Conservation (phyloP, 2,329 filamentous ascomycete genomes). For the Cladophialophora carrionii region DNA sequence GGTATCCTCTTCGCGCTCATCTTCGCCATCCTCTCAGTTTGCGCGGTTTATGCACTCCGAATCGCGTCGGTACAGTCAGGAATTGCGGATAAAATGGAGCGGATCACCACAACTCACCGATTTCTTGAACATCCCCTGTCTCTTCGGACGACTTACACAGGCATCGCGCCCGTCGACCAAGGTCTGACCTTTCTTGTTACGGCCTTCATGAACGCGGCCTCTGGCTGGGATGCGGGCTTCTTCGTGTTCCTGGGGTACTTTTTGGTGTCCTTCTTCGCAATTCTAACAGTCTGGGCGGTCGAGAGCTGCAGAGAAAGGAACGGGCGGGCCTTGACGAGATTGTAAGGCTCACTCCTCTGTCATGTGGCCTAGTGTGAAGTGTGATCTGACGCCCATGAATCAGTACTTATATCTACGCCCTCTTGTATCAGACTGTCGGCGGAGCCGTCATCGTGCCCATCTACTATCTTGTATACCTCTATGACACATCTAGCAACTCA, state of each 20-base stretch:
- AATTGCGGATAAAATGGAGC: slow-evolving; percentile 20
- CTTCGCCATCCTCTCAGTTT: slow-evolving; percentile 8
- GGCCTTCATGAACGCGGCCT: slow-evolving; percentile 26
- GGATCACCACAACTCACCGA: slow-evolving; percentile 11
- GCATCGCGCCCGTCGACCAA: slow-evolving; percentile 24
- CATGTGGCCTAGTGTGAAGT: neutral
- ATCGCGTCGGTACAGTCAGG: slow-evolving; percentile 11
- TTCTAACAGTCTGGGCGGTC: slow-evolving; percentile 25
- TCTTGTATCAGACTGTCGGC: slow-evolving; percentile 33
- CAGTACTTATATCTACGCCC: slow-evolving; percentile 28
- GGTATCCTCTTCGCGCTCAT: slow-evolving; percentile 10
- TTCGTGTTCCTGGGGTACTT: slow-evolving; percentile 29
- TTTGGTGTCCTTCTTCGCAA: slow-evolving; percentile 29
- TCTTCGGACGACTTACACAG: slow-evolving; percentile 27
- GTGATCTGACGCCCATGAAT: neutral
- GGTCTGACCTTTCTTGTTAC: slow-evolving; percentile 27
- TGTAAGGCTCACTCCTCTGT: slow-evolving; percentile 17
- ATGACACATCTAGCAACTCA: slow-evolving; percentile 19
- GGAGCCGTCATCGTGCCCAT: slow-evolving; percentile 38
- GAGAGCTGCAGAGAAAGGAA: slow-evolving; percentile 30
- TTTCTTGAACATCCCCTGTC: slow-evolving; percentile 20
- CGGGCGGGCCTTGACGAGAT: slow-evolving; percentile 23
- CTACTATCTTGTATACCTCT: slow-evolving; percentile 38
- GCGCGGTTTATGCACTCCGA: slow-evolving; percentile 22
- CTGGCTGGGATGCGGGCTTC: slow-evolving; percentile 30